Percentiles rank a stretch among this genome's conserved stretches.
phyloP scores from a whole-genome alignment of 2,329 filamentous ascomycete species.

The Ophiostoma perfectum region DNA sequence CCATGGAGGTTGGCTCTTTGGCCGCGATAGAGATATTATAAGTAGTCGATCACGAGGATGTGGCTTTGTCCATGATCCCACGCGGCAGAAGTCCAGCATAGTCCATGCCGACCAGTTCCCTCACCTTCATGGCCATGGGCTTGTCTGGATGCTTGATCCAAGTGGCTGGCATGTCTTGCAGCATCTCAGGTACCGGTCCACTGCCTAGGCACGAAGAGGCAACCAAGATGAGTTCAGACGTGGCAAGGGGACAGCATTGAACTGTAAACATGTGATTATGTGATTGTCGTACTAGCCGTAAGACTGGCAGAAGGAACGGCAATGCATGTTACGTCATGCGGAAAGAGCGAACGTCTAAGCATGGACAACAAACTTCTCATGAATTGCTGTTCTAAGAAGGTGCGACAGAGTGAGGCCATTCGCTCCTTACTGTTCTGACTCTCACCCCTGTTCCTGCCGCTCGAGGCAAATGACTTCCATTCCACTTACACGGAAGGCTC shows the following conservation, averaged over 20 bases:
- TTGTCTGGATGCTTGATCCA: too few species aligned
- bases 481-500: constrained; percentile 9
- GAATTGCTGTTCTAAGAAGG: background rate
- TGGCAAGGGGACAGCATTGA: background rate
- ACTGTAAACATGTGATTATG: background rate
- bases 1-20: too few species aligned
- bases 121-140: too few species aligned
- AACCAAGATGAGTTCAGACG: too few species aligned
- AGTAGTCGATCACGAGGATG: too few species aligned
- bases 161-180: too few species aligned
- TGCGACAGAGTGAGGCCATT: background rate
- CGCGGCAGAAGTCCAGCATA: too few species aligned
- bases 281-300: background rate
- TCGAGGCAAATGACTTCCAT: background rate
- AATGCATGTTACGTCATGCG: background rate
- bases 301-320: background rate
- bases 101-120: too few species aligned
- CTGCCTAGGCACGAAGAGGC: too few species aligned
- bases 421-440: background rate
- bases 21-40: too few species aligned
- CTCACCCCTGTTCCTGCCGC: background rate
- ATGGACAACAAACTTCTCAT: background rate
- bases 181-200: too few species aligned
- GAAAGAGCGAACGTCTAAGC: background rate
- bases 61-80: too few species aligned